Percentiles rank a stretch among this genome's conserved stretches.
These are phyloP conservation scores for Aspergillus panamensis DNA, from an alignment of 495 filamentous ascomycete genomes.

Conservation along the genomic window DNA sequence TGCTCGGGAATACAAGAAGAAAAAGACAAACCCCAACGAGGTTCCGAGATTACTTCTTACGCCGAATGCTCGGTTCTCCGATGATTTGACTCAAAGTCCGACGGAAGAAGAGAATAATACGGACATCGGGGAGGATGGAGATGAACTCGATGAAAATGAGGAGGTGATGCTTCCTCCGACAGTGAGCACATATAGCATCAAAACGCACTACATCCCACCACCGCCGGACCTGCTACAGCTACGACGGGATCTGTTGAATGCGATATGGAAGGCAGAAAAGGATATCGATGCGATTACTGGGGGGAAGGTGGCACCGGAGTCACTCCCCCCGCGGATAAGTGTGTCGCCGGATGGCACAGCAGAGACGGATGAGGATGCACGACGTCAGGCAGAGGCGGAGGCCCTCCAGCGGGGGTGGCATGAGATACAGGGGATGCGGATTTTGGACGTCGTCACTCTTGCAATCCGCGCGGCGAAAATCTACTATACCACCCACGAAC, in stretches of 20 bases:
- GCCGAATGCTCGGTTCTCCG: conserved; percentile 39
- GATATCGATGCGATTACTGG: conserved; percentile 53
- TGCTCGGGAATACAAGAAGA: conserved; percentile 65
- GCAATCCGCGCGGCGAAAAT: conserved; percentile 92
- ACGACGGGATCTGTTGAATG: conserved; percentile 65
- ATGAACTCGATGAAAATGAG: conserved; percentile 57
- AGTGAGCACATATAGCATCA: conserved; percentile 90
- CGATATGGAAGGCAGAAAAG: conserved; percentile 65
- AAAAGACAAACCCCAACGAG: conserved; percentile 42
- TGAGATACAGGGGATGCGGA: conserved; percentile 85
- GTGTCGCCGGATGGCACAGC: conserved; percentile 33
- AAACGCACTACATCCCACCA: conserved; percentile 78
- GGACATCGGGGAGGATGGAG: conserved; percentile 42
- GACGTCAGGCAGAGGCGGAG: conserved; percentile 17
- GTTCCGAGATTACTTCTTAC: conserved; percentile 42
- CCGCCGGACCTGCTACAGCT: conserved; percentile 78
- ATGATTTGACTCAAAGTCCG: conserved; percentile 53
- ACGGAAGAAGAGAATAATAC: conserved; percentile 41
- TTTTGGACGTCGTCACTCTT: conserved; percentile 87
- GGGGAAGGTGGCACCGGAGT: conserved; percentile 28
- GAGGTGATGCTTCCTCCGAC: conserved; percentile 87
- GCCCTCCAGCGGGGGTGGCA: conserved; percentile 60
- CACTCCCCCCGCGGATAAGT: conserved; percentile 32
- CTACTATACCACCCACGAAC: conserved; percentile 86
- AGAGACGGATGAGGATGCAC: conserved; percentile 37